Conservation (phyloP, 495 filamentous ascomycete species). For the Cercophora samala region DNA sequence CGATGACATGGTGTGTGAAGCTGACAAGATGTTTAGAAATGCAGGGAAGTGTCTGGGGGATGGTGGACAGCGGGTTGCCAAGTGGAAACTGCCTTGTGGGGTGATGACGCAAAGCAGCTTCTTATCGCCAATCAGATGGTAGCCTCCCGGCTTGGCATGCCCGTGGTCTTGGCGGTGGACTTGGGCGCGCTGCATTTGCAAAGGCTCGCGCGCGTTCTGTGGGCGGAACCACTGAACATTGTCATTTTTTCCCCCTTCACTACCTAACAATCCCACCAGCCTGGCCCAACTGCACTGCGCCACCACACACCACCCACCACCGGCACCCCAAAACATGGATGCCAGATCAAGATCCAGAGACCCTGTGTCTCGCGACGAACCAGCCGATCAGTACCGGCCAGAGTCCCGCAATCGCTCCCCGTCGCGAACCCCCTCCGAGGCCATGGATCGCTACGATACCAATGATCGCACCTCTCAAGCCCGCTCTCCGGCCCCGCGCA, state of each 20-base stretch:
- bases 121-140: neutral
- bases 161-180: neutral
- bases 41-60: neutral
- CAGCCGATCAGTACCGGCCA: constrained; percentile 8
- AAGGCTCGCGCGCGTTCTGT: neutral
- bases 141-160: neutral
- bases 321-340: constrained; percentile 16
- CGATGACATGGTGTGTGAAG: neutral
- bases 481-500: constrained; percentile 28
- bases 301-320: constrained; percentile 1
- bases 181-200: neutral
- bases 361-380: constrained; percentile 11
- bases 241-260: neutral
- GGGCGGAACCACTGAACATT: neutral
- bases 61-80: neutral
- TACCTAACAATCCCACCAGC: neutral
- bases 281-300: neutral
- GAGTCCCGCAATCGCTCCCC: constrained; percentile 19
- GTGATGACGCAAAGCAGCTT: neutral
- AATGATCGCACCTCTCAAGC: constrained; percentile 17
- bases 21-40: neutral
- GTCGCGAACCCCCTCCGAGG: constrained; percentile 18
- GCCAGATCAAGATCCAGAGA: constrained; percentile 20
- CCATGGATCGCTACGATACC: constrained; percentile 14
- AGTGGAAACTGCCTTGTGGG: neutral